phyloP scores from a whole-genome alignment of 208 protist genomes.

The Balamuthia mandrillaris region DNA sequence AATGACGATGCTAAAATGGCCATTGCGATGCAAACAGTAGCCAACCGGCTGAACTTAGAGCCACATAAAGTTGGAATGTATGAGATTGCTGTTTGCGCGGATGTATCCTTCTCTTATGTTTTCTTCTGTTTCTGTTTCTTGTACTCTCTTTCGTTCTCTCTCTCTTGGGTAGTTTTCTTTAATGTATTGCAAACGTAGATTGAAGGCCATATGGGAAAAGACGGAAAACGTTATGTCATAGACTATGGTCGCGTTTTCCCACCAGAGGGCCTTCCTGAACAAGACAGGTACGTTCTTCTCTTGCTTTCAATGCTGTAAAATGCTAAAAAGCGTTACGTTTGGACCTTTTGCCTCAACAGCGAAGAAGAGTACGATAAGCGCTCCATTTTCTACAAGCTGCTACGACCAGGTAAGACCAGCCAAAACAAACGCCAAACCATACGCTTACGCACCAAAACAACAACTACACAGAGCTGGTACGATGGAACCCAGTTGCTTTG shows the following conservation, averaged over 20 bases:
- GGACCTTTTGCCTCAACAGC: too few species aligned
- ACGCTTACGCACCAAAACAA: too few species aligned
- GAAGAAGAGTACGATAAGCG: too few species aligned
- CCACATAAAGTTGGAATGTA: neutral
- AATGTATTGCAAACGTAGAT: neutral
- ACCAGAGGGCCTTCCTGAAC: constrained; percentile 3
- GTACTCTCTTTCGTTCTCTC: neutral
- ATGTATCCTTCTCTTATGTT: neutral
- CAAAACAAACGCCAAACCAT: too few species aligned
- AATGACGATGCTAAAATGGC: neutral
- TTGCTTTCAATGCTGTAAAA: too few species aligned
- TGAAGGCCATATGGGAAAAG: constrained; percentile 18
- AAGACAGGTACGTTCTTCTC: too few species aligned
- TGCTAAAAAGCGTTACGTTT: too few species aligned
- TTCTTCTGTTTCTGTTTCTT: neutral
- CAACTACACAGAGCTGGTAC: too few species aligned
- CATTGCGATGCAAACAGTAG: neutral
- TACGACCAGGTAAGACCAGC: too few species aligned
- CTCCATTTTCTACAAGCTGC: too few species aligned
- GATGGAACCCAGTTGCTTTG: too few species aligned
- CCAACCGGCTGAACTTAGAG: neutral
- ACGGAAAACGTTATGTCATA: constrained; percentile 1
- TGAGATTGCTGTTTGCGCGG: neutral
- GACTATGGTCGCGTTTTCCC: constrained; percentile 10
- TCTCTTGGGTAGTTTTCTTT: neutral